These are phyloP conservation scores for Helicocarpus griseus DNA, from an alignment of 2,329 filamentous ascomycete species.

Conservation along the genomic window DNA sequence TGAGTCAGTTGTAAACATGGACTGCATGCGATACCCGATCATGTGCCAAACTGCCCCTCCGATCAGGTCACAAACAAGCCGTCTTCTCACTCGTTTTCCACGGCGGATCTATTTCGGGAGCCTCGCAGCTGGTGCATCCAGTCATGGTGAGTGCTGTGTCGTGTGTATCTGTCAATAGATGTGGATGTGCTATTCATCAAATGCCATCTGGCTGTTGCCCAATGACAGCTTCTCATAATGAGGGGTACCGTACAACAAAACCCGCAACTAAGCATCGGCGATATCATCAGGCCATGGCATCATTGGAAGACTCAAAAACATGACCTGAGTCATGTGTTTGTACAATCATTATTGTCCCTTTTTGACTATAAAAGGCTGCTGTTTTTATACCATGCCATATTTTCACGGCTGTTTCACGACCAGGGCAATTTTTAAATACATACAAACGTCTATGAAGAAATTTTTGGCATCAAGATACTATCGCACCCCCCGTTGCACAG, in stretches of 20 bases:
- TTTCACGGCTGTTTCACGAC: background rate
- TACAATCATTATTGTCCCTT: background rate
- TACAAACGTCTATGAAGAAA: background rate
- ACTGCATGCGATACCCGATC: background rate
- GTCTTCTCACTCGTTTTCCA: background rate
- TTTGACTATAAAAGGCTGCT: background rate
- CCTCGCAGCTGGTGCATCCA: background rate
- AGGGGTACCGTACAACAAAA: no score
- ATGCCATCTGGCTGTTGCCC: background rate
- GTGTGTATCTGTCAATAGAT: no score
- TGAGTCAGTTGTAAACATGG: background rate
- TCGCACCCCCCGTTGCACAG: background rate
- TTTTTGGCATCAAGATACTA: background rate
- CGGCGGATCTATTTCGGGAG: background rate
- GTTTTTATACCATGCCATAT: background rate
- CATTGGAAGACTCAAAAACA: background rate
- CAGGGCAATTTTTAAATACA: background rate
- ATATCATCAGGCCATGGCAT: background rate
- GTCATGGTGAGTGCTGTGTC: background rate
- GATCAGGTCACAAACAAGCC: background rate
- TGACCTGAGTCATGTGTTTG: slow-evolving; percentile 1
- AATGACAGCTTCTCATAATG: background rate
- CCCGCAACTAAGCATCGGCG: background rate
- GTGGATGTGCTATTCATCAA: no score
- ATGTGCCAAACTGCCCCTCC: background rate